phyloP scores from a whole-genome alignment of 345 rosid genomes.

The Ricinus communis region DNA sequence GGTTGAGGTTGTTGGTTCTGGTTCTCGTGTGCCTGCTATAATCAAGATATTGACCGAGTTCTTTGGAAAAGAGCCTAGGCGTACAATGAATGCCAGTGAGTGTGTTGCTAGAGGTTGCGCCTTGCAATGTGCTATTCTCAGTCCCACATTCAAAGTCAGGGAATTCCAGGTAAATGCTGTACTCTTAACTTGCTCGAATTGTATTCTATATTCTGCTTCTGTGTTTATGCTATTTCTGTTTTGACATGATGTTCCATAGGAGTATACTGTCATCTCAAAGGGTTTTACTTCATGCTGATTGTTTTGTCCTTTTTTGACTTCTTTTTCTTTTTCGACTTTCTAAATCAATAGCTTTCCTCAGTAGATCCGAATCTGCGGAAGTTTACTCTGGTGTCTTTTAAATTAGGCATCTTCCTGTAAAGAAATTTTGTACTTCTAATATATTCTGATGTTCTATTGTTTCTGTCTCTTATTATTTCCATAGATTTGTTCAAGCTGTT shows the following conservation, averaged over 20 bases:
- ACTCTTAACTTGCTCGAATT: not conserved
- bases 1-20: conserved; percentile 94
- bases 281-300: not conserved
- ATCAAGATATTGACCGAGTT: conserved; percentile 78
- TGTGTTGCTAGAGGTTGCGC: conserved; percentile 93
- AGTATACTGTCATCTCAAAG: no score
- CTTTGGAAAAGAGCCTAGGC: conserved; percentile 97
- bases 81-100: conserved; percentile 98
- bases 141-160: conserved; percentile 95
- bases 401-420: no score
- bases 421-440: no score
- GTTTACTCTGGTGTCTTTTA: no score
- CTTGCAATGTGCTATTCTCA: conserved; percentile 92
- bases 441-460: not conserved
- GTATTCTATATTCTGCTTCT: no score
- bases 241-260: not conserved
- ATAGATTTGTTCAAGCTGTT: not conserved
- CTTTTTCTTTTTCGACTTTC: no score
- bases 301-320: no score
- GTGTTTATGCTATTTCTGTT: not conserved
- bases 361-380: no score
- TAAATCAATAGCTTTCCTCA: no score
- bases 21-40: conserved; percentile 82
- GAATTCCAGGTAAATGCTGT: conserved; percentile 75
- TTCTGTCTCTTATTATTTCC: not conserved